Conservation (phyloP, 2,329 filamentous ascomycete genomes). For the Alternaria arborescens region DNA sequence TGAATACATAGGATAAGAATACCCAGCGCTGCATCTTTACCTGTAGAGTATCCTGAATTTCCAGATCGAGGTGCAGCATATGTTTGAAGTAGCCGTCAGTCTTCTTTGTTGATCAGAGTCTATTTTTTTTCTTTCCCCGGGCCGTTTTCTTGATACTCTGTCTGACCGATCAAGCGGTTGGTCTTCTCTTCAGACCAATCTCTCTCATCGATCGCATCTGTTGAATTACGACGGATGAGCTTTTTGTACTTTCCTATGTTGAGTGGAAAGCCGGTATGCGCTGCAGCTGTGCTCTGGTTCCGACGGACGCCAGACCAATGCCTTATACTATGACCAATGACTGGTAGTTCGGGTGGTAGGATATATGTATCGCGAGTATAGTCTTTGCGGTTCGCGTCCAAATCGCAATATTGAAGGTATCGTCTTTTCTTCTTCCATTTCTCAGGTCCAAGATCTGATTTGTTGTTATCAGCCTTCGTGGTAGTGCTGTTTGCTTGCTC, state of each 20-base stretch:
- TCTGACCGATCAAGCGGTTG: not conserved
- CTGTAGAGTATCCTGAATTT: not conserved
- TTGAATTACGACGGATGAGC: slow-evolving; percentile 1
- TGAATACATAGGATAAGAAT: not conserved
- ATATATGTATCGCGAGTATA: slow-evolving; percentile 10
- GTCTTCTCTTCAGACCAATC: not conserved
- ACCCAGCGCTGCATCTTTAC: not conserved
- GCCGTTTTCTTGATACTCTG: not conserved
- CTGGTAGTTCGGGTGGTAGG: slow-evolving; percentile 20
- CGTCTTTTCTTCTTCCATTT: not conserved
- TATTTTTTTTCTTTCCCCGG: not conserved
- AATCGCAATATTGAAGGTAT: not conserved
- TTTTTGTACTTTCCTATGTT: slow-evolving; percentile 20
- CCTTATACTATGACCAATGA: slow-evolving; percentile 23
- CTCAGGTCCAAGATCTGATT: not conserved
- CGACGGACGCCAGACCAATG: slow-evolving; percentile 26
- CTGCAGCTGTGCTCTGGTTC: slow-evolving; percentile 14
- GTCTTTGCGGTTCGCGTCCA: not conserved
- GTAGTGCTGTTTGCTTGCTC: not conserved
- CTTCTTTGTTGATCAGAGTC: too few relatives aligned
- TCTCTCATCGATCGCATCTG: not conserved
- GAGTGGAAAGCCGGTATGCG: slow-evolving; percentile 22
- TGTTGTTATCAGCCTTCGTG: not conserved
- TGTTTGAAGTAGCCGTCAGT: too few relatives aligned
- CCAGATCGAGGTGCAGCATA: too few relatives aligned